phyloP scores from a whole-genome alignment of 2,329 filamentous ascomycete species.

The Pseudonectria buxi region DNA sequence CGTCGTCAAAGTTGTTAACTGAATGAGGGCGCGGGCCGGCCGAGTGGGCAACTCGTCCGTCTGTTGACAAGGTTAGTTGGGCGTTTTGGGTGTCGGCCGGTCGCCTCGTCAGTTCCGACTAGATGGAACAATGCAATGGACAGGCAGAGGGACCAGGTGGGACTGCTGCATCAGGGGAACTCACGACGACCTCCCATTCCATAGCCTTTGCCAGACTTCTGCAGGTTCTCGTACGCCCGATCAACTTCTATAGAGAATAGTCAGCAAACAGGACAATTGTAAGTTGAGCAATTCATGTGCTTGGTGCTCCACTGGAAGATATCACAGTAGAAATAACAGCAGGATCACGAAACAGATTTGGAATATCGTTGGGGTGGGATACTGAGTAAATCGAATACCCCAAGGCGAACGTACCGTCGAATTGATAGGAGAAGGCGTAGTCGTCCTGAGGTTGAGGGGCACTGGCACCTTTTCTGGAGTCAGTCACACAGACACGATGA shows the following conservation, averaged over 20 bases:
- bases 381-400: conserved; percentile 1
- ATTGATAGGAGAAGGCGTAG: conserved; percentile 76
- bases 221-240: conserved; percentile 86
- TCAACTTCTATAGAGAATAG: conserved; percentile 68
- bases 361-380: background rate
- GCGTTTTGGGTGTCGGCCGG: background rate
- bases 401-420: conserved; percentile 65
- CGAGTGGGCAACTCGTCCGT: conserved; percentile 61
- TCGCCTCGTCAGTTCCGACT: background rate
- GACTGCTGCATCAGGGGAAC: conserved; percentile 41
- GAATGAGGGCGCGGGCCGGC: conserved; percentile 71
- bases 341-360: background rate
- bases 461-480: conserved; percentile 54
- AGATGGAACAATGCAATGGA: conserved; percentile 1
- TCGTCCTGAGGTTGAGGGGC: conserved; percentile 71
- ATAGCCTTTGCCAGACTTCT: conserved; percentile 95
- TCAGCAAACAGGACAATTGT: conserved; percentile 17
- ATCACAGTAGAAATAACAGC: too few relatives aligned
- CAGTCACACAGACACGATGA: conserved; percentile 1
- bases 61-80: conserved; percentile 37
- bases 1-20: conserved; percentile 73
- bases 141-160: background rate
- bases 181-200: conserved; percentile 69
- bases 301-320: too few relatives aligned
- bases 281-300: too few relatives aligned